Evolutionary conservation across 495 filamentous ascomycete genomes (phyloP).

Genomic region (Neurospora africana): DNA sequence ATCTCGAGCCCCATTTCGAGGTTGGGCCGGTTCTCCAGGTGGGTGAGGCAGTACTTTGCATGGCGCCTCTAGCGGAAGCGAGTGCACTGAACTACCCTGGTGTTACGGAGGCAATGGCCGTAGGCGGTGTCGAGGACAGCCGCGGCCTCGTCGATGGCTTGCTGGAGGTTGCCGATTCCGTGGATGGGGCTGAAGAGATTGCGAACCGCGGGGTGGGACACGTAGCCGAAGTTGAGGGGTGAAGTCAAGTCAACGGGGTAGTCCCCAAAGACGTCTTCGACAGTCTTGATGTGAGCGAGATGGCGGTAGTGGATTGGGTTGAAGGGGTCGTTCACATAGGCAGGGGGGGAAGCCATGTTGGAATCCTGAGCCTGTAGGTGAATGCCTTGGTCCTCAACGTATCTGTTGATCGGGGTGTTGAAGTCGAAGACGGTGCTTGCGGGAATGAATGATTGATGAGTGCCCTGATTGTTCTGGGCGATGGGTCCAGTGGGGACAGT

Average conservation of each 20-base stretch:
- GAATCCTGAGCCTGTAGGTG: background rate
- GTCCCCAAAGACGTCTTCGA: background rate
- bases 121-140: background rate
- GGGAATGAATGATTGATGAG: background rate
- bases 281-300: too few species aligned
- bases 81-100: background rate
- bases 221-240: background rate
- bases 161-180: background rate
- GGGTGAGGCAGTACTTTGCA: background rate
- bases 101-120: background rate
- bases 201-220: background rate
- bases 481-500: background rate
- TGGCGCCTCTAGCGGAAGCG: background rate
- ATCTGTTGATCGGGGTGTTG: background rate
- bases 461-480: background rate
- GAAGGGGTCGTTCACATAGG: background rate
- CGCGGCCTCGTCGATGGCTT: background rate
- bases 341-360: background rate
- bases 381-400: background rate
- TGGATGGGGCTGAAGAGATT: background rate
- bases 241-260: background rate
- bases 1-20: background rate
- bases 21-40: background rate
- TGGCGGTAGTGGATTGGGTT: background rate
- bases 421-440: background rate